Evolutionary conservation across 2,329 filamentous ascomycete genomes (phyloP), one percentile per base, ranked within the genome.

Genomic region (Talaromyces rugulosus): DNA sequence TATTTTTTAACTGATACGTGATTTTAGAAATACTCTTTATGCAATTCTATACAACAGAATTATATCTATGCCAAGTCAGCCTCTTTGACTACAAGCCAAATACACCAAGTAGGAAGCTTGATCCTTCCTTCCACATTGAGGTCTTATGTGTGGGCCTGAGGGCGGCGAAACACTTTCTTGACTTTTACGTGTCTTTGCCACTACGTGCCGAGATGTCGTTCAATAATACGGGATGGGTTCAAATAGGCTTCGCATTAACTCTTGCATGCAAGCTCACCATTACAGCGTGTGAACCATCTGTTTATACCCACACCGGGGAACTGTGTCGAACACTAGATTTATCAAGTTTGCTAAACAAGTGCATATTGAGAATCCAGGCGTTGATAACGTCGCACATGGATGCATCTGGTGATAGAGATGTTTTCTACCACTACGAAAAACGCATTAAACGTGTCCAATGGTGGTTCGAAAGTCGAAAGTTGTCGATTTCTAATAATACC

Each of bases 161-260:
- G n/a, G 65, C 71, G 8, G 63, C 68, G 18, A 67, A 67, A 14
- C 56, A 63, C 7, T 60, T 71, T 4, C 52, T 72, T 28, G 69
- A 72, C n/a, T 63, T 72, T 8, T 75, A 75, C 40, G 58, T 77
- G 3, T 70, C 69, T 53, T 66, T 78, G 0, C 75, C 75, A 2
- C 65, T 70, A 5, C 69, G 71, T 40, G 68, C 70, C 5, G 76
- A 79, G 59, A 67, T 72, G 53, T 66, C 66, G 1, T 69, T 78
- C 27, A 77, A 73, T 42, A 77, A 78, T 55, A 68, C 74, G 1
- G 70, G 77, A 62, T 78, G 77, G 75, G 68, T 80, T 1, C 76
- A 79, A 62, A 57, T 77, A n/a, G 74, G 71, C 2, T 77, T 77
- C 59, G 70, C 65, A 30, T 62, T 71, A 62, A 61, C 70, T 9